phyloP scores from a whole-genome alignment of 768 basidiomycete genomes.

The Boletellus ananas region DNA sequence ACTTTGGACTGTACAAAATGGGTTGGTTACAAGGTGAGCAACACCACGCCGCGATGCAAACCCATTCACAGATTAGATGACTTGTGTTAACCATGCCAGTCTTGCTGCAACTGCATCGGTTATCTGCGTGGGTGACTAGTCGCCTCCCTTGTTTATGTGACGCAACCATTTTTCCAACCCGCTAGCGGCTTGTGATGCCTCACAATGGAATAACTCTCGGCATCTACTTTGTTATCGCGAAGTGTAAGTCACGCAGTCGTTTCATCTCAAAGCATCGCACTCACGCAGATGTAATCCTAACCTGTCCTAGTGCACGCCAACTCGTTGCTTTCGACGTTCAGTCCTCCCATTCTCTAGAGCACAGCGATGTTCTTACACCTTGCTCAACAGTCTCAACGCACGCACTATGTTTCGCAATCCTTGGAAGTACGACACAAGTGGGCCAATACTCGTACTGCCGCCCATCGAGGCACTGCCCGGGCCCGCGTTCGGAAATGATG shows the following conservation, averaged over 20 bases:
- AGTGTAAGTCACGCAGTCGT: conserved; percentile 10
- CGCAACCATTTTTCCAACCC: neutral
- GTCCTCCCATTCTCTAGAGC: neutral
- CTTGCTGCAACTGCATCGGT: conserved; percentile 13
- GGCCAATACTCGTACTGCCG: neutral
- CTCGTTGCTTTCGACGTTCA: conserved; percentile 24
- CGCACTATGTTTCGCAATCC: conserved; percentile 10
- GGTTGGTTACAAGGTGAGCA: conserved; percentile 21
- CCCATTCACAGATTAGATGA: too few species aligned
- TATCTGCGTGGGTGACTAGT: conserved; percentile 15
- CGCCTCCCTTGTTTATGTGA: neutral
- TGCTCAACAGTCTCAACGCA: conserved; percentile 18
- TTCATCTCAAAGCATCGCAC: neutral
- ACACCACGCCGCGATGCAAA: neutral
- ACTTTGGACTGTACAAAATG: conserved; percentile 22
- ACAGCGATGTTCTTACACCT: too few species aligned
- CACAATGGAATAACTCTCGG: conserved; percentile 24
- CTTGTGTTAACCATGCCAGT: conserved; percentile 1
- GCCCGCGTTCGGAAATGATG: neutral
- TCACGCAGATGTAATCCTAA: neutral
- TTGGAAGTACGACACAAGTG: neutral
- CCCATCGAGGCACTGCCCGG: conserved; percentile 3
- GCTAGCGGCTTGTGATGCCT: conserved; percentile 21
- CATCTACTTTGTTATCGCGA: conserved; percentile 21
- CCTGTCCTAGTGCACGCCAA: conserved; percentile 23